Percentiles rank a stretch among this genome's conserved stretches.
Evolutionary conservation across 192 early-diverging fungal species (phyloP).

Genomic region (Helicostylum pulchrum): DNA sequence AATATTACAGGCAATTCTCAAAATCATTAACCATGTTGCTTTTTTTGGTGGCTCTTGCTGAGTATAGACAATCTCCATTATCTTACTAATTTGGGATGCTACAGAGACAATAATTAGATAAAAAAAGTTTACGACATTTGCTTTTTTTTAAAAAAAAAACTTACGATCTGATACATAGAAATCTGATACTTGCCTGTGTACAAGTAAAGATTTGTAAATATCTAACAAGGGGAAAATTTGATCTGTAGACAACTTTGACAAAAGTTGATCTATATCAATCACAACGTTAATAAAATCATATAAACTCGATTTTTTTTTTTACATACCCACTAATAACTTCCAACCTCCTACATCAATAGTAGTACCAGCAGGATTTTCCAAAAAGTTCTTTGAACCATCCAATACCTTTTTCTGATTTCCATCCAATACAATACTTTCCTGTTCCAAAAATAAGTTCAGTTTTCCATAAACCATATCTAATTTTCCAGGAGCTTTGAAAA

Average conservation of each 20-base stretch:
- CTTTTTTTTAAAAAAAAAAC: neutral
- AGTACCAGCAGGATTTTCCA: neutral
- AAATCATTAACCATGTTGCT: constrained; percentile 52
- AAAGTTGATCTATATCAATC: neutral
- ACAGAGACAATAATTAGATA: neutral
- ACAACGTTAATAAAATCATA: neutral
- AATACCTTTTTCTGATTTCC: constrained; percentile 8
- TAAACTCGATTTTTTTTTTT: neutral
- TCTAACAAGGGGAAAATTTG: constrained; percentile 64
- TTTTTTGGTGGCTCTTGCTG: constrained; percentile 38
- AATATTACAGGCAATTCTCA: constrained; percentile 66
- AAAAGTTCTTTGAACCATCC: neutral
- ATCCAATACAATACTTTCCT: constrained; percentile 12
- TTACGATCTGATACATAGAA: constrained; percentile 47
- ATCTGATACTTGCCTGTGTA: constrained; percentile 40
- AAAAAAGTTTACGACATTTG: neutral
- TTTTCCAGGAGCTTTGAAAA: constrained; percentile 35
- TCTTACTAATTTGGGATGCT: constrained; percentile 14
- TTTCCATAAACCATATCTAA: constrained; percentile 38
- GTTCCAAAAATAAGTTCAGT: constrained; percentile 26
- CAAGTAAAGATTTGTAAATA: constrained; percentile 55
- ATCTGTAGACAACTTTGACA: constrained; percentile 36
- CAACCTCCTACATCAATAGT: constrained; percentile 7
- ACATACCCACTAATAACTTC: constrained; percentile 14
- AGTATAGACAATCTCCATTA: constrained; percentile 9